A percentile compares a stretch with the other conserved stretches of the same genome.
Evolutionary conservation across 176 grass and related monocot genomes (phyloP).

Genomic region (Bonia amplexicaulis): DNA sequence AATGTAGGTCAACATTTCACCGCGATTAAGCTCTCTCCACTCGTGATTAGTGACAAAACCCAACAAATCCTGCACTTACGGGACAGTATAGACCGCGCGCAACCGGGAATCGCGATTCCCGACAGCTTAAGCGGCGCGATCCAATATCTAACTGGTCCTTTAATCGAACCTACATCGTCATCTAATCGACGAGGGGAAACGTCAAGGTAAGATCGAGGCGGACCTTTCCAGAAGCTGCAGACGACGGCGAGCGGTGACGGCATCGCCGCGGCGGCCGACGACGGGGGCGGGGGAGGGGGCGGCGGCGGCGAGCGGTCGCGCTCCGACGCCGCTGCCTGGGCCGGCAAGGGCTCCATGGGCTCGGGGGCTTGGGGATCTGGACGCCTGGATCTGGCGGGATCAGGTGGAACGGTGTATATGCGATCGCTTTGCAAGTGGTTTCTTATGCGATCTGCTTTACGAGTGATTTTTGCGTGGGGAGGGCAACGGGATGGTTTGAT

Average conservation of each 20-base stretch:
- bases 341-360: constrained; percentile 48
- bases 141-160: neutral
- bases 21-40: neutral
- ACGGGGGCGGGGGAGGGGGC: constrained; percentile 23
- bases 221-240: constrained; percentile 95
- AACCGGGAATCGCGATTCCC: neutral
- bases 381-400: constrained; percentile 43
- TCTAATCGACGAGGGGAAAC: neutral
- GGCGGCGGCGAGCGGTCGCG: constrained; percentile 55
- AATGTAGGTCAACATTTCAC: constrained; percentile 17
- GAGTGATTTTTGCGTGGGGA: constrained; percentile 28
- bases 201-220: neutral
- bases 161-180: neutral
- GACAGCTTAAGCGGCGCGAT: neutral
- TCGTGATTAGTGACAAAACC: neutral
- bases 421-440: no score
- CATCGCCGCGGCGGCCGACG: constrained; percentile 35
- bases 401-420: constrained; percentile 6
- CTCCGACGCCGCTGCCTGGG: constrained; percentile 52
- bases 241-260: constrained; percentile 80
- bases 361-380: constrained; percentile 13
- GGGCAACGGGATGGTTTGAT: neutral
- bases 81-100: neutral
- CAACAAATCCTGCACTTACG: neutral
- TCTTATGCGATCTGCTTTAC: constrained; percentile 30